Base-by-base conservation (phyloP, 768 basidiomycete species). In the Mycena epipterygia region DNA sequence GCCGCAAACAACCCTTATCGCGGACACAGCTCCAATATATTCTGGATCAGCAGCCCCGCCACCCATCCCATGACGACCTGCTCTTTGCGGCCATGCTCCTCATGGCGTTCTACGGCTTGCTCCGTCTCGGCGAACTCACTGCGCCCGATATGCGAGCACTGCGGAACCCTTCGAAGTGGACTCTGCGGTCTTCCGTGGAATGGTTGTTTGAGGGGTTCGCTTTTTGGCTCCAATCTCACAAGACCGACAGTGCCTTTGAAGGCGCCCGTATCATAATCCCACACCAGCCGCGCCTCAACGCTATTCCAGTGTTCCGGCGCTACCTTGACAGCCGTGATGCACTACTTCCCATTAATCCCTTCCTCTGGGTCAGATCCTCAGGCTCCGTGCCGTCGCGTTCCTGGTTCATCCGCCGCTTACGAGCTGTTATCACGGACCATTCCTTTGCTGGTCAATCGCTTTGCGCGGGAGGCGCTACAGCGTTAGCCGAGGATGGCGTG, bases 141-240 rank as follows among this genome's bases (percentile, higher is more conserved):
- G 66, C 58, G 66, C 76, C 76, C 2, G 72, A 77, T 25, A 56
- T 48, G 14, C 23, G 11, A 1, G 17, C 30, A 9, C 35, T 58
- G 0, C 68, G 64, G 0, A 44, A 70, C 58, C 57, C 53, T 14
- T 56, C 67, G 1, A 79, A 78, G 61, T 13, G 74, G 13, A 65
- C 75, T 5, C 11, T 33, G 13, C 75, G 77, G 0, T 30, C 61
- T 7, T 68, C 76, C 0, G 64, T 52, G 75, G 2, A 25, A 6
- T 12, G 3, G 73, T 13, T n/a, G 13, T 0, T 0, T 21, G 2
- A 13, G 14, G 11, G 16, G 7, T 19, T 71, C 41, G 17, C 12
- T 1, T 81, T 74, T 41, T 35, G 58, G 19, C 69, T 81, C 72
- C 0, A 79, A 81, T 61, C n/a, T n/a, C n/a, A n/a, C n/a, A n/a